Evolutionary conservation across 768 basidiomycete species (phyloP), one percentile per base, ranked within the genome.

Genomic region (Mycena venus): DNA sequence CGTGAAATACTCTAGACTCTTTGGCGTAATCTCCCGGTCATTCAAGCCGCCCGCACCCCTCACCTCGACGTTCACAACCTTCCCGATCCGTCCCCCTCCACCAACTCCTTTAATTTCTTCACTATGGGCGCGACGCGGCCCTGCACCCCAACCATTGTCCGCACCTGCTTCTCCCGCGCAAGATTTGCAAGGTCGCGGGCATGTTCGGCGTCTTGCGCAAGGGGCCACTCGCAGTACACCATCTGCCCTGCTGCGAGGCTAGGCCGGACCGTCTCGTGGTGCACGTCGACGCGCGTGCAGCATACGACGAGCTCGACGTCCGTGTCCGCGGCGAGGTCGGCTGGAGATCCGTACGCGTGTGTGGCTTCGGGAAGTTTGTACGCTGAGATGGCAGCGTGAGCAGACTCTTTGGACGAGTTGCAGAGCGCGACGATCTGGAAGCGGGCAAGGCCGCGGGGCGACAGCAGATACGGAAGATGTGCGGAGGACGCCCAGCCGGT

Each of bases 191-290:
- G 31, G 55, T 77, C 74, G 27, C 25, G 3, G 0, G 70, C 75
- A 61, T 77, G 78, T 49, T 66, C 49, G 0, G 73, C 49, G 58
- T 68, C 62, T 29, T 71, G 66, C 25, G 78, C 81, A 12, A 75
- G 68, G 2, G 81, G 79, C 81, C 81, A 82, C 68, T 82, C 81
- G 34, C 79, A 73, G 47, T 76, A 80, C n/a, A 79, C 70, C 27
- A 56, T 53, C 47, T 72, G 67, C 21, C 74, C 74, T 27, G 64
- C 70, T 1, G 19, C 56, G 36, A 75, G 38, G 15, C 47, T 47
- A 2, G 74, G 70, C 17, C 21, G 27, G n/a, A 68, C 27, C 4
- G 70, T 68, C 36, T n/a, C 64, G 55, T 40, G 32, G 42, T 75
- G 74, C 23, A 31, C 34, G 53, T 69, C 68, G 23, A 72, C 74